Percentiles rank a stretch among this genome's conserved stretches.
phyloP scores from a whole-genome alignment of 2,329 filamentous ascomycete genomes.

The Exophiala sp. region DNA sequence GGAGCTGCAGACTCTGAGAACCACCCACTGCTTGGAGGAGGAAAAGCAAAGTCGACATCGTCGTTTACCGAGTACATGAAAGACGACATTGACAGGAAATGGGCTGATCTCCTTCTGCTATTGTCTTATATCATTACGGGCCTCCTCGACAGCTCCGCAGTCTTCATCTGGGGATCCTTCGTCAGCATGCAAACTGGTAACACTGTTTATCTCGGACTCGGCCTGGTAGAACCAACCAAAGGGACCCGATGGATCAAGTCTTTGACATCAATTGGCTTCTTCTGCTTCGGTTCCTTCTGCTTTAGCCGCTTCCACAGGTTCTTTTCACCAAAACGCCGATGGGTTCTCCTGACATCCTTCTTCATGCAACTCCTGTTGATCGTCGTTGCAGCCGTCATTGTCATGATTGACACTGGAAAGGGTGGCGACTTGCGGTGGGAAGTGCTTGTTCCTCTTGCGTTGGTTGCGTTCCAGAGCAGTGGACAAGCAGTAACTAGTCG shows the following conservation, averaged over 20 bases:
- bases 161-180: constrained; percentile 75
- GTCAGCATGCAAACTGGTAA: constrained; percentile 86
- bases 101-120: constrained; percentile 67
- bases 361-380: constrained; percentile 46
- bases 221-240: constrained; percentile 57
- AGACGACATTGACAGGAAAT: constrained; percentile 18
- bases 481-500: constrained; percentile 74
- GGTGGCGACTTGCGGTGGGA: constrained; percentile 51
- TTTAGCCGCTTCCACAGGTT: constrained; percentile 66
- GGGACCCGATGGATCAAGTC: constrained; percentile 68
- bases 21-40: constrained; percentile 10
- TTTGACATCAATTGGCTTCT: constrained; percentile 64
- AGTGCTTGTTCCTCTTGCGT: constrained; percentile 63
- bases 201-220: constrained; percentile 74
- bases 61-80: constrained; percentile 11
- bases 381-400: constrained; percentile 35
- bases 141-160: constrained; percentile 70
- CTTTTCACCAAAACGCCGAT: constrained; percentile 60
- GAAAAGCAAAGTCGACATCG: neutral
- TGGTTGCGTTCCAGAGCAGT: constrained; percentile 72
- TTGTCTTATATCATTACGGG: constrained; percentile 74
- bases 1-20: constrained; percentile 10
- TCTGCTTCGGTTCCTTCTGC: constrained; percentile 68
- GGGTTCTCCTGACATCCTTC: constrained; percentile 63
- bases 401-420: constrained; percentile 40